Evolutionary conservation across 2,329 filamentous ascomycete genomes (phyloP).

Genomic region (Juglanconis oblonga): DNA sequence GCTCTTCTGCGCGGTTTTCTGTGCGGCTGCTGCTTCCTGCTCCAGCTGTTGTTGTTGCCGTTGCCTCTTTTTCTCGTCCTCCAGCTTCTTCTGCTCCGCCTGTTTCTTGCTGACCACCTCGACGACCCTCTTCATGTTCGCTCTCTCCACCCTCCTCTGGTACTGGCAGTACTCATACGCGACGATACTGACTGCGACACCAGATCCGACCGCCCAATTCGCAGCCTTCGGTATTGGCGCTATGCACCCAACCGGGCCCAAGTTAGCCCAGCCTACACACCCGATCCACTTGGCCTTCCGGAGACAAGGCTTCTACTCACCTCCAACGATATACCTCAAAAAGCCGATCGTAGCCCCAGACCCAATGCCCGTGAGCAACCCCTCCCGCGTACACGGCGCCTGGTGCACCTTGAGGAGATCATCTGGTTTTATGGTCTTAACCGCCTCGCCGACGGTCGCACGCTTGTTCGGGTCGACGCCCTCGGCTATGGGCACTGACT

Average conservation of each 20-base stretch:
- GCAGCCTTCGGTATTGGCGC: constrained; percentile 64
- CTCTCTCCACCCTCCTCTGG: constrained; percentile 68
- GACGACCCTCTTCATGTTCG: constrained; percentile 80
- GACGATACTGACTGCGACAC: constrained; percentile 64
- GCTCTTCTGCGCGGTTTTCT: constrained; percentile 29
- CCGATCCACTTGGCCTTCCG: neutral
- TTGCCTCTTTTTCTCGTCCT: constrained; percentile 44
- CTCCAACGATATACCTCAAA: constrained; percentile 69
- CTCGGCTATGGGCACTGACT: constrained; percentile 16
- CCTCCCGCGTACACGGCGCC: constrained; percentile 79
- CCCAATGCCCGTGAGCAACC: constrained; percentile 78
- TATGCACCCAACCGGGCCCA: no score
- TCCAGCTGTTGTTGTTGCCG: constrained; percentile 26
- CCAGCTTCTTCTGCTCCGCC: constrained; percentile 49
- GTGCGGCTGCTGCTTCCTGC: constrained; percentile 28
- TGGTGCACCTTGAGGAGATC: constrained; percentile 74
- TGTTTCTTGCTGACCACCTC: constrained; percentile 77
- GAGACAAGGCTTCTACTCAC: constrained; percentile 39
- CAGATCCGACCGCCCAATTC: constrained; percentile 83
- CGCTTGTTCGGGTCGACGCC: constrained; percentile 18
- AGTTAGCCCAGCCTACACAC: neutral
- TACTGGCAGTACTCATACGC: constrained; percentile 85
- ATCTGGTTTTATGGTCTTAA: constrained; percentile 63
- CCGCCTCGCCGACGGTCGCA: constrained; percentile 54
- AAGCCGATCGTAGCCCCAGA: constrained; percentile 74